phyloP scores from a whole-genome alignment of 306 rosid species.

The Vigna nakashimae region DNA sequence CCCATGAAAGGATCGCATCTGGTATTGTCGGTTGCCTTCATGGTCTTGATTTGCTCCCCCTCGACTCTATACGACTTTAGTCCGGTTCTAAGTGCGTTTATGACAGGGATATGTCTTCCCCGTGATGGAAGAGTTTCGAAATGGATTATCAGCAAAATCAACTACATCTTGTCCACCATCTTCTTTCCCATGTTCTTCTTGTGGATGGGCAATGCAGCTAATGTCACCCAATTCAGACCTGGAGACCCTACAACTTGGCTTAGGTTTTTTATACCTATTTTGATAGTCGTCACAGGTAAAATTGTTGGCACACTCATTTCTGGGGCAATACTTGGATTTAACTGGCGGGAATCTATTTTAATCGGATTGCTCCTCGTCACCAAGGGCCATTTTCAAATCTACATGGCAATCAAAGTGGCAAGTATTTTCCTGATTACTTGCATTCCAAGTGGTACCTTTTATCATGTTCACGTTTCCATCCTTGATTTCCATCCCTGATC shows the following conservation, averaged over 20 bases:
- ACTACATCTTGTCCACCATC: conserved; percentile 65
- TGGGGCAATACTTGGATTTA: conserved; percentile 76
- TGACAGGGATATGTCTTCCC: conserved; percentile 85
- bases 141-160: conserved; percentile 79
- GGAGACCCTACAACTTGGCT: conserved; percentile 57
- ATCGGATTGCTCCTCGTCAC: conserved; percentile 80
- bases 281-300: conserved; percentile 61
- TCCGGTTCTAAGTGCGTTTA: conserved; percentile 79
- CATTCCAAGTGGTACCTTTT: too few relatives aligned
- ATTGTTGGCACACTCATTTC: conserved; percentile 69
- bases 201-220: conserved; percentile 89
- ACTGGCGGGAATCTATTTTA: conserved; percentile 88
- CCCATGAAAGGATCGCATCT: conserved; percentile 90
- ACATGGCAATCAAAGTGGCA: conserved; percentile 80
- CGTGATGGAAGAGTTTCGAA: conserved; percentile 84
- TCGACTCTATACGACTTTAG: conserved; percentile 68
- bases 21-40: conserved; percentile 80
- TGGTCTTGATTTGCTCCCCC: conserved; percentile 65
- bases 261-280: conserved; percentile 50
- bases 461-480: too few relatives aligned
- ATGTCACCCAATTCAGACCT: conserved; percentile 51
- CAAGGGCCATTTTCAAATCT: conserved; percentile 93
- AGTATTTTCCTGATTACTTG: conserved; percentile 41
- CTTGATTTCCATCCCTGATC: too few relatives aligned
- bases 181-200: conserved; percentile 87